Base-by-base conservation (phyloP, 2,329 filamentous ascomycete species). In the Botrytis pseudocinerea region DNA sequence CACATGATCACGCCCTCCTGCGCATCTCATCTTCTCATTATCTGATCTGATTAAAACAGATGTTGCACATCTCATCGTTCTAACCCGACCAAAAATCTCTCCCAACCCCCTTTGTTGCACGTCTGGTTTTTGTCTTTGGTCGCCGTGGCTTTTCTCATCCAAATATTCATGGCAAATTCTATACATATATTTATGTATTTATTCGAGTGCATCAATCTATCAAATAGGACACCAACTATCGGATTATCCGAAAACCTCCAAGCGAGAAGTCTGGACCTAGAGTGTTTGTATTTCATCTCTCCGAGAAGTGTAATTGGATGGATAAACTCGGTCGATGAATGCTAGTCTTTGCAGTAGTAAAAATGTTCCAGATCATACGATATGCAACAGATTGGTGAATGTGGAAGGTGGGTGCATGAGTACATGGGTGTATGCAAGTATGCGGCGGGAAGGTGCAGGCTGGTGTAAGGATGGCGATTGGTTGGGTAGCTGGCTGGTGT, bases 361-460 rank as follows among this genome's bases (percentile, higher is more conserved):
- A 66, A 28, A 54, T 54, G 46, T 66, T 66, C 64, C 64, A 66
- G 46, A 66, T 66, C 35, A 4, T 54, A n/a, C 8, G 64, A 66
- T 66, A 54, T 66, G 64, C 46, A 66, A 54, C 64, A 54, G 22
- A 20, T 54, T 35, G 48, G 32, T 32, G 18, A 54, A 40, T 18
- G 22, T 28, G 32, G 64, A 54, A 32, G 46, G 22, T 40, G 14
- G 7, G 3, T 51, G 63, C 25, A 38, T 51, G 63, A 6, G 2
- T 40, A 32, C 46, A 54, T 54, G 64, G 14, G 25, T 12, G 16
- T 40, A 66, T 66, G 64, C 16, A 51, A 51, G 32, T 51, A 66
- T 54, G 35, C 64, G 46, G 46, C 64, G 46, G 64, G 46, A 28
- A 40, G 22, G 32, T 54, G 64, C 64, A 66, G 46, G 64, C 6